Conservation (phyloP, 441 rosid species). For the Erysimum cheiri region DNA sequence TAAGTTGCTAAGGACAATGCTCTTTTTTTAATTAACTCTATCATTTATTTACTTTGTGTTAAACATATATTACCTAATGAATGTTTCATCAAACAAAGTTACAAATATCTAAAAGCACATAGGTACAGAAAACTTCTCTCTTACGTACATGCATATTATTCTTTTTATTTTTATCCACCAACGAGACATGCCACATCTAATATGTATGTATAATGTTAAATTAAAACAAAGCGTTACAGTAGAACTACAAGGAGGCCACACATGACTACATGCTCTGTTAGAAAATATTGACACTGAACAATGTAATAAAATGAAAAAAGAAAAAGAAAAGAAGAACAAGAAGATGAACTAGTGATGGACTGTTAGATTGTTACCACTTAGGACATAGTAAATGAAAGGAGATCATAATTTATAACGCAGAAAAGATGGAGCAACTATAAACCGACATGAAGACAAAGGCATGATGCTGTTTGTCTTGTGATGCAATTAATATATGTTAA, state of each 20-base stretch:
- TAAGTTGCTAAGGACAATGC: too few species aligned
- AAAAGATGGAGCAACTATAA: conserved; percentile 41
- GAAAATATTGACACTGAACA: conserved; percentile 8
- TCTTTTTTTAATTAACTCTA: too few species aligned
- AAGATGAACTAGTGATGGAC: conserved; percentile 11
- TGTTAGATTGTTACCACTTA: conserved; percentile 4
- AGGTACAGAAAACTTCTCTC: not conserved
- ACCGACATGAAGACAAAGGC: conserved; percentile 46
- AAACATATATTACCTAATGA: not conserved
- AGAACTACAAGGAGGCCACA: not conserved
- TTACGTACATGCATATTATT: not conserved
- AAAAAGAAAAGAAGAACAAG: not conserved
- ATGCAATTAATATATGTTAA: conserved; percentile 30
- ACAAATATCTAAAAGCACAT: not conserved
- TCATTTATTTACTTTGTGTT: too few species aligned
- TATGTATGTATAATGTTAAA: not conserved
- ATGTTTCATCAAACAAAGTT: not conserved
- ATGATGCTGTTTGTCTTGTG: conserved; percentile 47
- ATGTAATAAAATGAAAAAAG: not conserved
- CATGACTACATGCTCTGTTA: not conserved
- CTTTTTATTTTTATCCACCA: not conserved
- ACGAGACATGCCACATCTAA: not conserved
- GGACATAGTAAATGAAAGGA: conserved; percentile 15
- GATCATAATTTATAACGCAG: conserved; percentile 16
- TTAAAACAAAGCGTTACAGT: not conserved